A percentile compares a stretch with the other conserved stretches of the same genome.
Evolutionary conservation across 306 rosid genomes (phyloP).

Genomic region (Castanea sativa): DNA sequence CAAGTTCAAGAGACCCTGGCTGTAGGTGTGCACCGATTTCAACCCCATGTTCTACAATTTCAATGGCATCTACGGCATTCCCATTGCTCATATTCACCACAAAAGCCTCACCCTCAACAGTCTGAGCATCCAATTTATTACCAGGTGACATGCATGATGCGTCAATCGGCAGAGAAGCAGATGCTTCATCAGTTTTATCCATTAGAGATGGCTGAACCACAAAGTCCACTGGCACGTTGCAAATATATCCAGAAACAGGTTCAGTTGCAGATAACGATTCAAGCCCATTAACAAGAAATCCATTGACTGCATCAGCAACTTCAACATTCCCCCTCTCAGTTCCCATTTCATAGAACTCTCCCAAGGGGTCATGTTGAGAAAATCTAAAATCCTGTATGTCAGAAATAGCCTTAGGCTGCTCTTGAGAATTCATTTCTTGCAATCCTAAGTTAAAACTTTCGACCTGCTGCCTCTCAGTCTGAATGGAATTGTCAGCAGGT

Average conservation of each 20-base stretch:
- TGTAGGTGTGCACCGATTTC: slow-evolving; percentile 39
- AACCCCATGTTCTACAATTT: slow-evolving; percentile 28
- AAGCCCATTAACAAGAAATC: slow-evolving; percentile 33
- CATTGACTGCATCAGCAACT: slow-evolving; percentile 39
- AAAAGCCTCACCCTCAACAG: slow-evolving; percentile 37
- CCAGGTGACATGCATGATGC: slow-evolving; percentile 36
- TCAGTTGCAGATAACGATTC: slow-evolving; percentile 35
- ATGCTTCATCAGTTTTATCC: slow-evolving; percentile 45
- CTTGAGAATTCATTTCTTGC: slow-evolving; percentile 35
- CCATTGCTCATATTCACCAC: slow-evolving; percentile 26
- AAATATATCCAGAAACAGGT: slow-evolving; percentile 35
- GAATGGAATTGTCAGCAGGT: slow-evolving; percentile 32
- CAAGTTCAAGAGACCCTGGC: slow-evolving; percentile 36
- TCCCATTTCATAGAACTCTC: slow-evolving; percentile 38
- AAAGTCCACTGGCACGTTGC: slow-evolving; percentile 26
- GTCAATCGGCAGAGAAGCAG: slow-evolving; percentile 44
- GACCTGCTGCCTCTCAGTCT: slow-evolving; percentile 32
- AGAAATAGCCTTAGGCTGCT: slow-evolving; percentile 17
- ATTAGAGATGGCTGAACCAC: slow-evolving; percentile 20
- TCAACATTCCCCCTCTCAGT: slow-evolving; percentile 34
- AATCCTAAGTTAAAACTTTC: slow-evolving; percentile 39
- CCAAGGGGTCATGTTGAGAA: slow-evolving; percentile 38
- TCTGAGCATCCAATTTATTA: slow-evolving; percentile 41
- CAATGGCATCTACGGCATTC: slow-evolving; percentile 35
- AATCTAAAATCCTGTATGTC: slow-evolving; percentile 25